A percentile compares a stretch with the other conserved stretches of the same genome.
These are phyloP conservation scores for Colletotrichum higginsianum DNA, from an alignment of 2,329 filamentous ascomycete species.

Conservation along the genomic window DNA sequence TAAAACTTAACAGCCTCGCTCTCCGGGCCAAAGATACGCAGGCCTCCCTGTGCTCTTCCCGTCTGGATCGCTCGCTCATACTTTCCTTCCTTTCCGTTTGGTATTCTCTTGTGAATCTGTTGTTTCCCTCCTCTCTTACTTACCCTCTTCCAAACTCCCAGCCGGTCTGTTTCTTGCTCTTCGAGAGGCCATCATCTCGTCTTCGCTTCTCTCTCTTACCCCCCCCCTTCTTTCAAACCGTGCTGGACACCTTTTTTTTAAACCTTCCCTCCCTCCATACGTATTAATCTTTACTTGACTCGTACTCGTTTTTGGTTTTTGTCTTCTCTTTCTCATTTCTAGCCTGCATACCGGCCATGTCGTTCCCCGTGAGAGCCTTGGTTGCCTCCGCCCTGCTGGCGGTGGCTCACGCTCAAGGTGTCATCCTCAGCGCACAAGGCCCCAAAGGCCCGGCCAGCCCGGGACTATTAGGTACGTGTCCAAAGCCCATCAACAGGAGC, in stretches of 20 bases:
- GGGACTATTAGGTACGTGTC: conserved; percentile 61
- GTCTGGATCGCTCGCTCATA: conserved; percentile 39
- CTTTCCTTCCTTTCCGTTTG: conserved; percentile 33
- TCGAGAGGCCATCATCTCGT: conserved; percentile 13
- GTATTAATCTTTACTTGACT: conserved; percentile 40
- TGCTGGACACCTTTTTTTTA: conserved; percentile 37
- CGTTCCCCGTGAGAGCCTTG: conserved; percentile 51
- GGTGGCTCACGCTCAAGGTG: conserved; percentile 59
- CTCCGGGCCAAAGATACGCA: conserved; percentile 17
- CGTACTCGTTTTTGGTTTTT: conserved; percentile 41
- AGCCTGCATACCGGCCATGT: conserved; percentile 50
- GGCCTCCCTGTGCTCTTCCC: conserved; percentile 38
- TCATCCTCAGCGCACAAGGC: conserved; percentile 64
- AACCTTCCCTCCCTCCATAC: not conserved
- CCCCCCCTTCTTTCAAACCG: conserved; percentile 8
- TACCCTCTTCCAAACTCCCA: not conserved
- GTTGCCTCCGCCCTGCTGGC: conserved; percentile 54
- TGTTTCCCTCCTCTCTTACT: not conserved
- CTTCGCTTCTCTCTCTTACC: conserved; percentile 19
- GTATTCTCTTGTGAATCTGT: not conserved
- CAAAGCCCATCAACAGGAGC: conserved; percentile 57
- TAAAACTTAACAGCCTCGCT: conserved; percentile 40
- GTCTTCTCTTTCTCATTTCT: conserved; percentile 46
- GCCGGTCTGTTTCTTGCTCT: conserved; percentile 36
- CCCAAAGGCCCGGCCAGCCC: conserved; percentile 60